Evolutionary conservation across 208 protist species (phyloP).

Genomic region (Phytomonas francai): DNA sequence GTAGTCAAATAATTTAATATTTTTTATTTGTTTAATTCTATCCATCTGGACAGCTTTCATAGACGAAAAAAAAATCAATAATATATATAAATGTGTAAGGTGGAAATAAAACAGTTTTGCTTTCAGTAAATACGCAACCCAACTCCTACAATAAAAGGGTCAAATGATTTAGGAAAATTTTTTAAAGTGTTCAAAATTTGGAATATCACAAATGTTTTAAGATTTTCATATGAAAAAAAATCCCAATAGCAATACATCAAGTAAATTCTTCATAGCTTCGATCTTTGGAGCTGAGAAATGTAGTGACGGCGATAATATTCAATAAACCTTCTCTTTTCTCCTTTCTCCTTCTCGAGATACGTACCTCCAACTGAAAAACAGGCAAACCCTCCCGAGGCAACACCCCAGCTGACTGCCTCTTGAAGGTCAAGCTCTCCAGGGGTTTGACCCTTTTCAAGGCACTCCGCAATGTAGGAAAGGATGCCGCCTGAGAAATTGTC

Average conservation of each 20-base stretch:
- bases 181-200: slow-evolving; percentile 11
- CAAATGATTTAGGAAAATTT: too few species aligned
- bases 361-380: slow-evolving; percentile 27
- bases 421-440: slow-evolving; percentile 15
- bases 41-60: too few species aligned
- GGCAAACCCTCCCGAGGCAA: slow-evolving; percentile 20
- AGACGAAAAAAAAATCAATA: not conserved
- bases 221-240: too few species aligned
- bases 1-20: too few species aligned
- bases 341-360: slow-evolving; percentile 17
- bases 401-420: slow-evolving; percentile 17
- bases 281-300: not conserved
- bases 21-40: too few species aligned
- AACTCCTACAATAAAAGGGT: too few species aligned
- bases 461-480: slow-evolving; percentile 12
- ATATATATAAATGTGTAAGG: slow-evolving; percentile 1
- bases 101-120: slow-evolving; percentile 2
- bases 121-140: too few species aligned
- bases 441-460: slow-evolving; percentile 9
- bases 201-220: slow-evolving; percentile 6
- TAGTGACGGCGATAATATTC: not conserved
- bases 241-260: slow-evolving; percentile 8
- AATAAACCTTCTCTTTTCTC: slow-evolving; percentile 13
- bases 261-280: not conserved
- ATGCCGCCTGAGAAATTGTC: slow-evolving; percentile 25